Evolutionary conservation across 495 filamentous ascomycete species (phyloP).

Genomic region (Daldinia loculata): DNA sequence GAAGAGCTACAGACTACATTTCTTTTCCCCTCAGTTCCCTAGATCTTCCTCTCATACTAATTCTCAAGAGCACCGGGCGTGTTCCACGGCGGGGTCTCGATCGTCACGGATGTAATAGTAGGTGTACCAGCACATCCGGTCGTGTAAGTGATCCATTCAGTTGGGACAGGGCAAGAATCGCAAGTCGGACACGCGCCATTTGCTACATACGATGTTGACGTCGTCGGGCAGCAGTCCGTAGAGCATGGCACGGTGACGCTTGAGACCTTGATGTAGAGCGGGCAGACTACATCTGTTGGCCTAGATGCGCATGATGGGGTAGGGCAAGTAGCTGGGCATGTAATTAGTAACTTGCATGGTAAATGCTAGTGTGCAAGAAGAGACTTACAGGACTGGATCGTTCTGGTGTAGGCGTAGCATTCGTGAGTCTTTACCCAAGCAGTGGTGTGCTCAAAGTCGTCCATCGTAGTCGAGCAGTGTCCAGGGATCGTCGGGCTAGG

Average conservation of each 20-base stretch:
- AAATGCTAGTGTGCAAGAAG: neutral
- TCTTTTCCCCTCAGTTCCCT: neutral
- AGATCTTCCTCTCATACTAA: conserved; percentile 4
- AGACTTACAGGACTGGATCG: conserved; percentile 23
- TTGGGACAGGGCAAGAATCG: conserved; percentile 47
- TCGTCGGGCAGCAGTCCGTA: conserved; percentile 53
- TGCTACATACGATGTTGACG: conserved; percentile 46
- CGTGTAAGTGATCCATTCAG: conserved; percentile 49
- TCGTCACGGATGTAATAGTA: conserved; percentile 36
- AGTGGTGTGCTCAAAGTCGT: conserved; percentile 38
- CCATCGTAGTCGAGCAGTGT: conserved; percentile 41
- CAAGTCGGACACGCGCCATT: conserved; percentile 46
- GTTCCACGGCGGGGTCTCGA: conserved; percentile 35
- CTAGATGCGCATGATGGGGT: conserved; percentile 31
- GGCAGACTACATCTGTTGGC: conserved; percentile 39
- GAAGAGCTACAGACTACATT: conserved; percentile 19
- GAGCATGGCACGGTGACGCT: conserved; percentile 49
- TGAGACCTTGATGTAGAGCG: conserved; percentile 42
- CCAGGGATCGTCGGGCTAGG: conserved; percentile 31
- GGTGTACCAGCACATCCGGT: conserved; percentile 47
- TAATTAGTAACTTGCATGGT: neutral
- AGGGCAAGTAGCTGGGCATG: conserved; percentile 36
- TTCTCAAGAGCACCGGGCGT: neutral
- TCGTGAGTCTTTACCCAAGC: conserved; percentile 34
- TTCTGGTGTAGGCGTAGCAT: conserved; percentile 41